These are phyloP conservation scores for Dendrobium officinale DNA, from an alignment of 106 monocot genomes.

Conservation along the genomic window DNA sequence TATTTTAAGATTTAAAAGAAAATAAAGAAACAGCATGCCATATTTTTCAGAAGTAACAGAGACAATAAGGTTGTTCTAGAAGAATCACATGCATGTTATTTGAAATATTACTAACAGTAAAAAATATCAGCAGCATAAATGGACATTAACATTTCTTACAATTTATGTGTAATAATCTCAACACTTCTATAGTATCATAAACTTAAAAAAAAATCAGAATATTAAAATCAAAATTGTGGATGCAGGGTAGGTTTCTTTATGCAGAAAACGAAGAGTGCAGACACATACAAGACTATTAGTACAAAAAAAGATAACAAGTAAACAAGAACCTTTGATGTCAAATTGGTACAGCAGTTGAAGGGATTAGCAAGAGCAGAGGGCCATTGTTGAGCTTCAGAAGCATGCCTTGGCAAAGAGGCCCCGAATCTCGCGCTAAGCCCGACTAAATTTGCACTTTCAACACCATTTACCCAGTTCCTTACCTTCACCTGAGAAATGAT, in stretches of 20 bases:
- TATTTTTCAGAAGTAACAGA: neutral
- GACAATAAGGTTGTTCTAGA: neutral
- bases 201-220: neutral
- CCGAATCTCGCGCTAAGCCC: slow-evolving; percentile 95
- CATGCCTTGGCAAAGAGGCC: slow-evolving; percentile 40
- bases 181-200: neutral
- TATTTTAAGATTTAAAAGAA: neutral
- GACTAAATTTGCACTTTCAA: slow-evolving; percentile 40
- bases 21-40: slow-evolving; percentile 1
- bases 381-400: slow-evolving; percentile 46
- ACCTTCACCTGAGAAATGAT: slow-evolving; percentile 62
- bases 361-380: slow-evolving; percentile 74
- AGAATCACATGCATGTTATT: neutral
- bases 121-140: neutral
- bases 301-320: neutral
- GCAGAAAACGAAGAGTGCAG: neutral
- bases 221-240: neutral
- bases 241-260: neutral
- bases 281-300: neutral
- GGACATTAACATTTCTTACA: neutral
- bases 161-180: neutral
- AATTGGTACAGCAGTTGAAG: slow-evolving; percentile 64
- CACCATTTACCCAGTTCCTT: slow-evolving; percentile 79
- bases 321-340: slow-evolving; percentile 51
- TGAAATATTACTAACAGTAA: neutral